Conservation (phyloP, 208 protist genomes). For the Herpetomonas samuelpessoai region DNA sequence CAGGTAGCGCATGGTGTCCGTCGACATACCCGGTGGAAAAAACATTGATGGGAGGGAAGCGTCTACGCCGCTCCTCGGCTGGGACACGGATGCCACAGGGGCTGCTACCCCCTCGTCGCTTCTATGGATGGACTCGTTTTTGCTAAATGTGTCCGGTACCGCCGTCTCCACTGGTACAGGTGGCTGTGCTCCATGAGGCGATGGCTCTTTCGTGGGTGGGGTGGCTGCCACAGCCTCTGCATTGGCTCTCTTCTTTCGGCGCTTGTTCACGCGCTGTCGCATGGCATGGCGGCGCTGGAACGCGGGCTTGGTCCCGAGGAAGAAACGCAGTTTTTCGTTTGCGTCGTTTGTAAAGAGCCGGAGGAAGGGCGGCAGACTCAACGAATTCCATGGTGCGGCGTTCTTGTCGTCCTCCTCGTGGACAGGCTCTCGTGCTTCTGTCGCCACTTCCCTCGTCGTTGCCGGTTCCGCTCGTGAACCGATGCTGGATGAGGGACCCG, state of each 20-base stretch:
- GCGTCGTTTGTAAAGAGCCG: background rate
- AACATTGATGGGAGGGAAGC: background rate
- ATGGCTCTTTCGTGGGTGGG: background rate
- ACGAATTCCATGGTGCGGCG: background rate
- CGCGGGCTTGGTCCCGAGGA: background rate
- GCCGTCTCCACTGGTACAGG: background rate
- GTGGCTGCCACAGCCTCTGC: background rate
- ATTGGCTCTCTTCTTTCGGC: background rate
- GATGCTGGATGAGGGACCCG: background rate
- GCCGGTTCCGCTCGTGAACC: background rate
- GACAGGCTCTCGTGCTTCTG: background rate
- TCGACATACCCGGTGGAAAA: background rate
- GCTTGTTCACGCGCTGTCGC: background rate
- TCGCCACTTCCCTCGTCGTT: no score
- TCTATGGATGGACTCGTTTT: no score
- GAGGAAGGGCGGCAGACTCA: background rate
- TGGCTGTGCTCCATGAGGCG: background rate
- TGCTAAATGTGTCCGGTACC: background rate
- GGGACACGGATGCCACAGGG: background rate
- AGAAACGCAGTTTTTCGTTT: background rate
- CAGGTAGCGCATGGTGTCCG: background rate
- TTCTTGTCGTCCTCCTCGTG: background rate
- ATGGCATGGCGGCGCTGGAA: background rate
- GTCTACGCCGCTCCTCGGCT: background rate
- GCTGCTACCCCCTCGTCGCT: no score